Evolutionary conservation across 2,329 filamentous ascomycete genomes (phyloP).

Genomic region (Neonectria ditissima): DNA sequence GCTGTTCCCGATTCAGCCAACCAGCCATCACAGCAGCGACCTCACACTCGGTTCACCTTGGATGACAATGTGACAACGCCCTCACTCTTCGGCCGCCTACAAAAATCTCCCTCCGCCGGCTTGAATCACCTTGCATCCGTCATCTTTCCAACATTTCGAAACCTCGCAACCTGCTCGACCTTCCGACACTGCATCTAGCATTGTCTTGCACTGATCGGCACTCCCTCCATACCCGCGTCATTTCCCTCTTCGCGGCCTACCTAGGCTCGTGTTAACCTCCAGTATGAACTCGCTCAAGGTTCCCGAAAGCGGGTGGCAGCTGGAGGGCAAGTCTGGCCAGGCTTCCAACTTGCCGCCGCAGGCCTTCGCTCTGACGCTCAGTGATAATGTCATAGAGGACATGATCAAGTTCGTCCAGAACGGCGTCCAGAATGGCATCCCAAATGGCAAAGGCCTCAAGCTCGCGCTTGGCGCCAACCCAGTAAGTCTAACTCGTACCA

Average conservation of each 20-base stretch:
- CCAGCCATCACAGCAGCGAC: conserved; percentile 42
- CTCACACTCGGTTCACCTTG: conserved; percentile 43
- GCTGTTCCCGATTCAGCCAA: conserved; percentile 28
- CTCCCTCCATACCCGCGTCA: conserved; percentile 41
- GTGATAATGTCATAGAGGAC: conserved; percentile 68
- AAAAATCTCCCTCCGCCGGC: conserved; percentile 21
- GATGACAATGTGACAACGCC: conserved; percentile 44
- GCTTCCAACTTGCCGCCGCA: conserved; percentile 62
- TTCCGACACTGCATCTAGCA: conserved; percentile 27
- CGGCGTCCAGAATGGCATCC: too few species aligned
- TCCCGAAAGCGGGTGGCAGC: conserved; percentile 67
- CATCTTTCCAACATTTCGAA: conserved; percentile 11
- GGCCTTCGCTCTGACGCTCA: conserved; percentile 69
- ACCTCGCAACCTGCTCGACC: conserved; percentile 21
- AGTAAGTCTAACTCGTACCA: conserved; percentile 59
- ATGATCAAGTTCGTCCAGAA: conserved; percentile 70
- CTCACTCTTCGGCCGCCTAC: conserved; percentile 34
- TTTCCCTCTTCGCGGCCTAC: conserved; percentile 45
- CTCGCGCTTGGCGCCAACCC: conserved; percentile 69
- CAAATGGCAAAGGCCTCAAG: conserved; percentile 64
- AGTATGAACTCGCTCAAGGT: conserved; percentile 67
- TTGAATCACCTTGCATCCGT: conserved; percentile 13
- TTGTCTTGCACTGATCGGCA: conserved; percentile 41
- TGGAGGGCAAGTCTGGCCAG: conserved; percentile 63
- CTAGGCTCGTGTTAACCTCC: conserved; percentile 43